Evolutionary conservation across 495 filamentous ascomycete species (phyloP).

Genomic region (Lepraria neglecta): DNA sequence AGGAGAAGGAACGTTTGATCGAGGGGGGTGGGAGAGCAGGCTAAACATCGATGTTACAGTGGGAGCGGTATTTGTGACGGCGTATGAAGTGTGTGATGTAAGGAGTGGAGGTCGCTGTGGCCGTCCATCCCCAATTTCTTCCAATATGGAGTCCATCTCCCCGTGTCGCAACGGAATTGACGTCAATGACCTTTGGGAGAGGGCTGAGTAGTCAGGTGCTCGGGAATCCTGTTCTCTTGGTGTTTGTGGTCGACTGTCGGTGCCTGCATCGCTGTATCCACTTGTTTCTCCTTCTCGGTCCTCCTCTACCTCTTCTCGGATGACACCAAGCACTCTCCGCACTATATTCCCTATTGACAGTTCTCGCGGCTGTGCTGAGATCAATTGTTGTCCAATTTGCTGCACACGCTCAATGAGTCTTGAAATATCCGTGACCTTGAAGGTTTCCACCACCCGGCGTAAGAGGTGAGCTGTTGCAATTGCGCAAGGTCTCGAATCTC

Average conservation of each 20-base stretch:
- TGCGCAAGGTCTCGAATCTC: conserved; percentile 78
- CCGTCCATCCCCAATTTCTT: background rate
- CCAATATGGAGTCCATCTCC: conserved; percentile 20
- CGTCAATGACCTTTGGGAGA: conserved; percentile 35
- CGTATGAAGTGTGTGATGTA: conserved; percentile 49
- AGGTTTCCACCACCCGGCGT: conserved; percentile 69
- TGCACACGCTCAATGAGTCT: conserved; percentile 74
- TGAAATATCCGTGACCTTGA: conserved; percentile 54
- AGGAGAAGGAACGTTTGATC: conserved; percentile 34
- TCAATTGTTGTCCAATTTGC: conserved; percentile 64
- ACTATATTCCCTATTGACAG: conserved; percentile 92
- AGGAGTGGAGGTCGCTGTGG: conserved; percentile 34
- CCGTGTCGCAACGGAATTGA: conserved; percentile 39
- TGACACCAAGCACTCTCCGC: conserved; percentile 77
- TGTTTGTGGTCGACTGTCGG: conserved; percentile 46
- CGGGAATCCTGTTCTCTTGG: conserved; percentile 32
- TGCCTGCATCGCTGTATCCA: conserved; percentile 44
- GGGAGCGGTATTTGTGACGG: conserved; percentile 39
- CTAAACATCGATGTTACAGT: conserved; percentile 70
- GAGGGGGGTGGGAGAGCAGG: conserved; percentile 62
- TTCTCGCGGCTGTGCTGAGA: conserved; percentile 77
- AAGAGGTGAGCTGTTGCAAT: conserved; percentile 84
- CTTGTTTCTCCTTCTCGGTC: conserved; percentile 61
- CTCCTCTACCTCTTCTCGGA: conserved; percentile 84
- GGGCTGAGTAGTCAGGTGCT: conserved; percentile 32